Evolutionary conservation across 2,329 filamentous ascomycete species (phyloP).

Genomic region (Apiospora kogelbergensis): DNA sequence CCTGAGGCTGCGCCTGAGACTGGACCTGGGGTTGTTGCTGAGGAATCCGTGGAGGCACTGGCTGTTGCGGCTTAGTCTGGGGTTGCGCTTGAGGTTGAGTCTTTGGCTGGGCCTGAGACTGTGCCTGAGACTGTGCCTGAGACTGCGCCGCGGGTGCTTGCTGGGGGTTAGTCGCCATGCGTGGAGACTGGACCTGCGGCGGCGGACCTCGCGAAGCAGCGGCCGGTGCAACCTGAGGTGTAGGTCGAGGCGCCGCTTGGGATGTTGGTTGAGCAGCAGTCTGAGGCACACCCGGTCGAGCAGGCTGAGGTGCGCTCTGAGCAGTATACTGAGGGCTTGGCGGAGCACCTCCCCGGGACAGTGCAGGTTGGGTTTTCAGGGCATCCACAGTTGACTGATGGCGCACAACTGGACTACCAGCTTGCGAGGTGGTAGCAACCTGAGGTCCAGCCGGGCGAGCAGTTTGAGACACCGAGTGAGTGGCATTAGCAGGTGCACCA

Average conservation of each 20-base stretch:
- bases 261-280: not conserved
- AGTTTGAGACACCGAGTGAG: not conserved
- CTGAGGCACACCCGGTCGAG: not conserved
- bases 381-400: not conserved
- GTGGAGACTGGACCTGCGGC: not conserved
- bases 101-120: not conserved
- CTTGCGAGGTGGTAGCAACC: not conserved
- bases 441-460: not conserved
- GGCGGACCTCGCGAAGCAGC: not conserved
- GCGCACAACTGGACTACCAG: not conserved
- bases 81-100: not conserved
- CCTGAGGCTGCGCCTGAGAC: not conserved
- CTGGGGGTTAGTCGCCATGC: not conserved
- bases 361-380: not conserved
- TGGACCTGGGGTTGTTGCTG: not conserved
- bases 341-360: not conserved
- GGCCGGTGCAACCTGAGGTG: not conserved
- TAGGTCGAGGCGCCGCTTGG: not conserved
- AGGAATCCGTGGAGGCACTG: too few relatives aligned
- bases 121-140: not conserved
- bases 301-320: not conserved
- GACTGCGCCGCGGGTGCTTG: not conserved
- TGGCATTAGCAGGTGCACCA: not conserved
- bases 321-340: not conserved
- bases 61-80: not conserved